These are phyloP conservation scores for Biscogniauxia sp. DNA, from an alignment of 2,329 filamentous ascomycete species.

Conservation along the genomic window DNA sequence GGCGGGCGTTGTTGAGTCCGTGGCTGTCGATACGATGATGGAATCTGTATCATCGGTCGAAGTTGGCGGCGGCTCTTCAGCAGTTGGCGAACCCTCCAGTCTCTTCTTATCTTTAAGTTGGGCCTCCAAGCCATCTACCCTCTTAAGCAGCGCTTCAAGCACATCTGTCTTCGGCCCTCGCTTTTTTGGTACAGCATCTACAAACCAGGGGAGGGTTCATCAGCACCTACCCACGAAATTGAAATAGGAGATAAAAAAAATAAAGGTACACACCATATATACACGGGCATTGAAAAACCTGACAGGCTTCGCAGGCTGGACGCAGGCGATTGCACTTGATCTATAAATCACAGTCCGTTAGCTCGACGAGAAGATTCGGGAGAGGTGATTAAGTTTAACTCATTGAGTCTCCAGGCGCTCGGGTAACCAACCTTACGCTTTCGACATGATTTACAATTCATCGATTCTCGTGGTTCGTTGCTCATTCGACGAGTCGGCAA, in stretches of 20 bases:
- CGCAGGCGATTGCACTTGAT: slow-evolving; percentile 89
- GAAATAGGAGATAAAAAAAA: slow-evolving; percentile 1
- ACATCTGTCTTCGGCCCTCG: slow-evolving; percentile 88
- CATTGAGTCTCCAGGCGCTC: slow-evolving; percentile 1
- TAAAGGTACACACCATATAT: slow-evolving; percentile 67
- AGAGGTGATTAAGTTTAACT: slow-evolving; percentile 3
- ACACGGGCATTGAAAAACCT: slow-evolving; percentile 84
- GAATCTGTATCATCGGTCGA: slow-evolving; percentile 27
- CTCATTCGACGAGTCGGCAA: slow-evolving; percentile 68
- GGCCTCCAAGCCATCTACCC: slow-evolving; percentile 82
- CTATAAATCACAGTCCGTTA: slow-evolving; percentile 43
- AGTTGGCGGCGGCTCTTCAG: slow-evolving; percentile 30
- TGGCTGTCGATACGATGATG: slow-evolving; percentile 19
- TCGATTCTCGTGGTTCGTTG: slow-evolving; percentile 75
- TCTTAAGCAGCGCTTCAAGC: slow-evolving; percentile 77
- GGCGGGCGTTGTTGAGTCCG: slow-evolving; percentile 23
- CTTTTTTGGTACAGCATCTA: slow-evolving; percentile 87
- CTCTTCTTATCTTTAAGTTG: slow-evolving; percentile 68
- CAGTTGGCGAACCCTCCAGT: slow-evolving; percentile 39
- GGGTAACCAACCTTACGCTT: slow-evolving; percentile 72
- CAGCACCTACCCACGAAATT: slow-evolving; percentile 13
- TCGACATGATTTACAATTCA: slow-evolving; percentile 94
- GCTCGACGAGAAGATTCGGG: slow-evolving; percentile 10
- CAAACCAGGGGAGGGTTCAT: slow-evolving; percentile 8
- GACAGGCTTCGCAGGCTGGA: slow-evolving; percentile 83